A percentile compares a stretch with the other conserved stretches of the same genome.
Evolutionary conservation across 371 early-diverging fungal genomes (phyloP).

Genomic region (Apophysomyces trapeziformis): DNA sequence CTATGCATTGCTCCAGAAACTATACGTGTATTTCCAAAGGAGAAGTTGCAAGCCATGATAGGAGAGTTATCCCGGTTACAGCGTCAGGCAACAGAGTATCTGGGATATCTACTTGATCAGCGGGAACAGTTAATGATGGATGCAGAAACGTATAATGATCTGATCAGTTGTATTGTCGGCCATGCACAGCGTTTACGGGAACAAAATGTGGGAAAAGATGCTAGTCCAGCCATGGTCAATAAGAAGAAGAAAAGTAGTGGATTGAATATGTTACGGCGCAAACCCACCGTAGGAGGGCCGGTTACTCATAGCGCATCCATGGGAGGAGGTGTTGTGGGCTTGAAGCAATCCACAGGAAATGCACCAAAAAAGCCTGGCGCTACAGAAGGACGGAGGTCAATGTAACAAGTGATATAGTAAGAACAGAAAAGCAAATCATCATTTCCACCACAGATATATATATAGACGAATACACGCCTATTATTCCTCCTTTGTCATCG

Average conservation of each 20-base stretch:
- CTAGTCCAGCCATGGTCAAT: slow-evolving; percentile 56
- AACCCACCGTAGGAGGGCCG: slow-evolving; percentile 24
- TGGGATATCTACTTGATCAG: slow-evolving; percentile 78
- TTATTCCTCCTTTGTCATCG: no score
- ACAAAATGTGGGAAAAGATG: slow-evolving; percentile 45
- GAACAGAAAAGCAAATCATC: neutral
- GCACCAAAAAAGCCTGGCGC: slow-evolving; percentile 11
- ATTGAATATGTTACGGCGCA: slow-evolving; percentile 35
- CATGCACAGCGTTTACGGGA: slow-evolving; percentile 65
- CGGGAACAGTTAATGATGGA: slow-evolving; percentile 87
- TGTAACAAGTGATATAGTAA: slow-evolving; percentile 3
- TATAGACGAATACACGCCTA: no score
- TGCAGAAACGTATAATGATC: slow-evolving; percentile 85
- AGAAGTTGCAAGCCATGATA: slow-evolving; percentile 61
- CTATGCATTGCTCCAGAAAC: slow-evolving; percentile 43
- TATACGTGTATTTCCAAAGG: slow-evolving; percentile 61
- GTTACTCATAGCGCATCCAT: slow-evolving; percentile 40
- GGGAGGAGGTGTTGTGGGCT: slow-evolving; percentile 57
- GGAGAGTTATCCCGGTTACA: slow-evolving; percentile 55
- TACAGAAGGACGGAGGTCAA: slow-evolving; percentile 28
- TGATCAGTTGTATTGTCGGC: slow-evolving; percentile 82
- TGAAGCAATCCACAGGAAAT: slow-evolving; percentile 31
- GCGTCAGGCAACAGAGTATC: slow-evolving; percentile 64
- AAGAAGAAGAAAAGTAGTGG: slow-evolving; percentile 47
- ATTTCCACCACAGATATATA: no score